Conservation (phyloP, 805 yeast genomes). For the Cyberlindnera americana region DNA sequence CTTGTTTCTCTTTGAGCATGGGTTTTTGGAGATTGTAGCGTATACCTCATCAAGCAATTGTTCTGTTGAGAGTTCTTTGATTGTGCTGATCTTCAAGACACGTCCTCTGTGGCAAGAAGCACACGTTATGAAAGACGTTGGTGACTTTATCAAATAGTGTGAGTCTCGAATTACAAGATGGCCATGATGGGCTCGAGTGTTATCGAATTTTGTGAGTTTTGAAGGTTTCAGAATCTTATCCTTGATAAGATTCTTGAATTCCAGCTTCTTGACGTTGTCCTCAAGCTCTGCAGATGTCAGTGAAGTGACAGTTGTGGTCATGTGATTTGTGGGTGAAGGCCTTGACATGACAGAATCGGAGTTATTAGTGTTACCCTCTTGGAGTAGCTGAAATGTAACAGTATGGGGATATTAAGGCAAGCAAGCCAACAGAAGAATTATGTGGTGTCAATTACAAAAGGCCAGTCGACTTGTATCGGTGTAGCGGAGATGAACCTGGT, state of each 20-base stretch:
- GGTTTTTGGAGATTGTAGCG: conserved; percentile 21
- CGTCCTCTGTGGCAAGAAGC: conserved; percentile 29
- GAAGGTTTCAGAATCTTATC: conserved; percentile 28
- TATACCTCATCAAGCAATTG: conserved; percentile 24
- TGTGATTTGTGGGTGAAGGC: not conserved
- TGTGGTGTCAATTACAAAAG: too few relatives aligned
- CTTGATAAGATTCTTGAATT: conserved; percentile 26
- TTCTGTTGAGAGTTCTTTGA: conserved; percentile 21
- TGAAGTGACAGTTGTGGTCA: not conserved
- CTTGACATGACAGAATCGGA: not conserved
- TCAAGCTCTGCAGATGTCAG: conserved; percentile 6
- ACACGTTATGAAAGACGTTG: conserved; percentile 28
- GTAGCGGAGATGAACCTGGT: too few relatives aligned
- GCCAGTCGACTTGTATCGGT: too few relatives aligned
- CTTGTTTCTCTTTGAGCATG: conserved; percentile 25
- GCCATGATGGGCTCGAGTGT: conserved; percentile 22
- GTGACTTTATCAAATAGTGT: conserved; percentile 24
- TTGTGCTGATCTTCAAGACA: conserved; percentile 23
- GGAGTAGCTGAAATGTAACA: conserved; percentile 3
- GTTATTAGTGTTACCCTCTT: not conserved
- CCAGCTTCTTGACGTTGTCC: conserved; percentile 21
- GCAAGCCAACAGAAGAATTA: too few relatives aligned
- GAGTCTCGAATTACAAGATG: conserved; percentile 30
- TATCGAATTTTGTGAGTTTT: conserved; percentile 16
- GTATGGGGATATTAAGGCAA: too few relatives aligned